phyloP scores from a whole-genome alignment of 2,329 filamentous ascomycete genomes.

The Fusarium sp. region DNA sequence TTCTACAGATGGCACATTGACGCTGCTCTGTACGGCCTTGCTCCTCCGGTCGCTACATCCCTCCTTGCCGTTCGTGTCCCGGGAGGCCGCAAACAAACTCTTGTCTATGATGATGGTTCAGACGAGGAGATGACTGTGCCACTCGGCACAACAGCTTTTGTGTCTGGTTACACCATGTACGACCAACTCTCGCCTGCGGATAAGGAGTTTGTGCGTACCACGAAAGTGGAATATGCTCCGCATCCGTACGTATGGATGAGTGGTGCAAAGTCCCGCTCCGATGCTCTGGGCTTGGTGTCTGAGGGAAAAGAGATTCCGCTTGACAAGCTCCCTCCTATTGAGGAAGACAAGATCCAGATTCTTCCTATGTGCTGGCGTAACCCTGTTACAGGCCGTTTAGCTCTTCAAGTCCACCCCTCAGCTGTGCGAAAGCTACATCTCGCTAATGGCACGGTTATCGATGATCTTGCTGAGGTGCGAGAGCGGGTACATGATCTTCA shows the following conservation, averaged over 20 bases:
- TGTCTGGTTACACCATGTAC: conserved; percentile 77
- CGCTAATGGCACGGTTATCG: conserved; percentile 74
- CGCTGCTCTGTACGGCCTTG: conserved; percentile 78
- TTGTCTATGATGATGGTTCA: conserved; percentile 79
- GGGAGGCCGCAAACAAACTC: conserved; percentile 71
- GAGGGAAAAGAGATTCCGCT: conserved; percentile 72
- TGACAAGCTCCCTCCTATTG: conserved; percentile 72
- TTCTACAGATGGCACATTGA: conserved; percentile 88
- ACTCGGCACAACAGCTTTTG: conserved; percentile 82
- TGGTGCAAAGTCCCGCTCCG: conserved; percentile 71
- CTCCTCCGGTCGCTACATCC: conserved; percentile 79
- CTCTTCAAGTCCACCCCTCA: conserved; percentile 79
- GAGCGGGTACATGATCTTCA: conserved; percentile 77
- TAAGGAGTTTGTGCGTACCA: conserved; percentile 74
- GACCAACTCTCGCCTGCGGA: conserved; percentile 73
- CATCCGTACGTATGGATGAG: conserved; percentile 89
- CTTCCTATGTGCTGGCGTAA: conserved; percentile 84
- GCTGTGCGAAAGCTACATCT: conserved; percentile 77
- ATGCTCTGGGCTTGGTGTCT: conserved; percentile 78
- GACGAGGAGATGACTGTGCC: conserved; percentile 75
- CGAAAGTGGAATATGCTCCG: conserved; percentile 78
- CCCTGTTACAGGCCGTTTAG: conserved; percentile 74
- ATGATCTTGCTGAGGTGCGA: conserved; percentile 73
- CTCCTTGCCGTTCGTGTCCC: conserved; percentile 81
- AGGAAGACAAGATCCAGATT: conserved; percentile 74